Base-by-base conservation (phyloP, 306 rosid species). In the Alnus glutinosa region DNA sequence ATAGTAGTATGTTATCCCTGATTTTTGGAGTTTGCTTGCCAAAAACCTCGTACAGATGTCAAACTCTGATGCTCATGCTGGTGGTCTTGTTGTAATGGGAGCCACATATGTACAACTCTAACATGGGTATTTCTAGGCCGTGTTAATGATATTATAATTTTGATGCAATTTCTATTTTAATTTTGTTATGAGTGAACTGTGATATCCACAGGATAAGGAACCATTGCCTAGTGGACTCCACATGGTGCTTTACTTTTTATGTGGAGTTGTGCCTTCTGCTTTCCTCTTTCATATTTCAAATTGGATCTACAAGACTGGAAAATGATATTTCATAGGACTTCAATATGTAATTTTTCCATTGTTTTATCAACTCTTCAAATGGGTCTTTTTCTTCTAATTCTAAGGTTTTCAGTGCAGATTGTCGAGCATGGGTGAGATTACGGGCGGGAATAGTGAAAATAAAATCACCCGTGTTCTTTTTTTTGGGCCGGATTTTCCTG, bases 401-500 rank as follows among this genome's bases (percentile, higher is more conserved):
- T 5, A 9, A 58, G 5, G 39, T 14, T 67, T 39, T 48, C 34
- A 76, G 83, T 82, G 54, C 13, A 15, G 68, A 74, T 75, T 77
- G 64, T 81, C 79, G 79, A 77, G 78, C 81, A 57, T n/a, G 78
- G 64, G 67, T 77, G 78, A 78, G 73, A 80, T 63, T 66, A 64
- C 75, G 84, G 64, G 3, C 7, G 74, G 82, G 7, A 54, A 80
- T 44, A 48, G 39, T 39, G 82, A 83, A 50, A 71, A 69, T 54
- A 52, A 47, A n/a, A 76, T 80, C 36, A 92, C 93, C 23, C 89
- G 81, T 58, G 93, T 94, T 79, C 81, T 94, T 69, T 92, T 94
- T 77, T 94, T 97, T 71, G 97, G 98, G 48, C 75, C 86, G 7
- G 79, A 84, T 2, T 92, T 90, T 66, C 80, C 94, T 37, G 83